A percentile compares a stretch with the other conserved stretches of the same genome.
Conservation (phyloP, 208 protist genomes). For the Acanthamoeba culbertsoni region DNA sequence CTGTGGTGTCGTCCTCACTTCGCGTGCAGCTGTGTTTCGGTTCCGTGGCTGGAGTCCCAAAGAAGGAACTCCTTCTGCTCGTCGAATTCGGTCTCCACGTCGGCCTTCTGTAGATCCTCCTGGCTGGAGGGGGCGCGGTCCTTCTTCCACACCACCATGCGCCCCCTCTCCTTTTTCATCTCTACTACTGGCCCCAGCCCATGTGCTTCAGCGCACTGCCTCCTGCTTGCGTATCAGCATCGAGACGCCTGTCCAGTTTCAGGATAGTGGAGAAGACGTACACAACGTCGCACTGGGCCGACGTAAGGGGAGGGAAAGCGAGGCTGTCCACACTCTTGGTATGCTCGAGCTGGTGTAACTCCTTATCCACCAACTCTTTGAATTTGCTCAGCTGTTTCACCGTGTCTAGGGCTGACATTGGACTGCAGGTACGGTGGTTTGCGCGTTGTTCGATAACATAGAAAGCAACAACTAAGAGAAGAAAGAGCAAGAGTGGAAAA, state of each 20-base stretch:
- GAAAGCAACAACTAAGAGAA: too few species aligned
- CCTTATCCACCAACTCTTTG: neutral
- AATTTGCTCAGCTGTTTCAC: neutral
- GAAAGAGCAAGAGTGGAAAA: too few species aligned
- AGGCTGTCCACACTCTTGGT: neutral
- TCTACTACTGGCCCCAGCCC: neutral
- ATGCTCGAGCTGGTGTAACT: neutral
- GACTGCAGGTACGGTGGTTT: too few species aligned
- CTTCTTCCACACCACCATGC: neutral
- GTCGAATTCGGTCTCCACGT: neutral
- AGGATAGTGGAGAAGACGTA: neutral
- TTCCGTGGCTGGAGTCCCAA: constrained; percentile 1
- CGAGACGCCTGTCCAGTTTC: neutral
- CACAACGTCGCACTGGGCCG: neutral
- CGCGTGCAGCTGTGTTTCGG: neutral
- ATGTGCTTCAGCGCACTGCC: neutral
- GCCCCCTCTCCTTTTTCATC: neutral
- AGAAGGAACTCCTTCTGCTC: constrained; percentile 14
- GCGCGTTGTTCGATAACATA: too few species aligned
- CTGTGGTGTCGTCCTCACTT: neutral
- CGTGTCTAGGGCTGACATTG: neutral
- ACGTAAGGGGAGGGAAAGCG: neutral
- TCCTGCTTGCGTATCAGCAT: neutral
- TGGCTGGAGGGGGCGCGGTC: neutral
- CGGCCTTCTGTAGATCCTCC: neutral